Conservation (phyloP, 192 early-diverging fungal species). For the Coemansia sp. region DNA sequence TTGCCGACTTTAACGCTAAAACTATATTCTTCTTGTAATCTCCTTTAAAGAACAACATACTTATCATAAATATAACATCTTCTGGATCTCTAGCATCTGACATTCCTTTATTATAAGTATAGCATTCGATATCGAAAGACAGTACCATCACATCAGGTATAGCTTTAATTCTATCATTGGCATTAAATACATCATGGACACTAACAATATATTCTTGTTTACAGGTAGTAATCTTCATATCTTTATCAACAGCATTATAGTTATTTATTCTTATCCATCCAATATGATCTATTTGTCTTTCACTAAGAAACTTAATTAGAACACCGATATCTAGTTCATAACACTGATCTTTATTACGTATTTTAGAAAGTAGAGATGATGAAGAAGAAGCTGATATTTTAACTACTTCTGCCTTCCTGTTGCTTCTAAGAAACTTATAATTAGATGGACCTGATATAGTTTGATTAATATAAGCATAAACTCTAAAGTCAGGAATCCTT, state of each 20-base stretch:
- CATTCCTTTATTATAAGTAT: too few species aligned
- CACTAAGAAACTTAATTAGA: conserved; percentile 22
- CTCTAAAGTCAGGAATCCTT: conserved; percentile 13
- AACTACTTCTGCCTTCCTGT: background rate
- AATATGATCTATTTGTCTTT: conserved; percentile 20
- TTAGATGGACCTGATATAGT: background rate
- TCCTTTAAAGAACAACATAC: too few species aligned
- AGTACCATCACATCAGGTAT: conserved; percentile 26
- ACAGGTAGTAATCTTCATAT: conserved; percentile 8
- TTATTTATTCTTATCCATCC: conserved; percentile 20
- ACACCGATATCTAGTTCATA: background rate
- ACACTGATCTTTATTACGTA: background rate
- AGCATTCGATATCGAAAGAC: too few species aligned
- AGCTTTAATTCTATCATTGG: conserved; percentile 4
- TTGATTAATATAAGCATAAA: conserved; percentile 5
- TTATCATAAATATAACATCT: too few species aligned
- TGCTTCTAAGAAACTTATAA: background rate
- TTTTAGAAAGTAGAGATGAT: background rate
- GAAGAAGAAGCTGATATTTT: background rate
- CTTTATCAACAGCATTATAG: background rate
- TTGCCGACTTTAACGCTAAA: too few species aligned
- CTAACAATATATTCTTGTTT: conserved; percentile 9
- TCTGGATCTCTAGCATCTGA: too few species aligned
- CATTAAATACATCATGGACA: conserved; percentile 17
- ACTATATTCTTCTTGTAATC: too few species aligned